These are phyloP conservation scores for Calocybe indica DNA, from an alignment of 768 basidiomycete genomes.

Conservation along the genomic window DNA sequence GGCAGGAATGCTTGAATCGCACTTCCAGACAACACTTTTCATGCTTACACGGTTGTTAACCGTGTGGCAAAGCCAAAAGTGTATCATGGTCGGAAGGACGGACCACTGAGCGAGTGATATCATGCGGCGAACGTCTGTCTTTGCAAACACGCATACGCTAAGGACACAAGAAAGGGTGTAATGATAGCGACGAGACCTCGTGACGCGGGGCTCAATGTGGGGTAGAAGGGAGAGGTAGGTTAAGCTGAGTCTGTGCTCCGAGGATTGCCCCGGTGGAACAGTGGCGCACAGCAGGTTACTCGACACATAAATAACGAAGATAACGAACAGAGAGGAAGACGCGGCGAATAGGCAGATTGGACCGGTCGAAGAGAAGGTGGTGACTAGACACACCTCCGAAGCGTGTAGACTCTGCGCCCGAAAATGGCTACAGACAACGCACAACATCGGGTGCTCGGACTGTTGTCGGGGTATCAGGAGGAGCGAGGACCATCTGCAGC, in stretches of 20 bases:
- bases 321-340: slow-evolving; percentile 3
- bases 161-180: too few relatives aligned
- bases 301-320: slow-evolving; percentile 9
- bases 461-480: slow-evolving; percentile 13
- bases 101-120: too few relatives aligned
- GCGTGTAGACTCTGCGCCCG: slow-evolving; percentile 12
- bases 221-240: slow-evolving; percentile 9
- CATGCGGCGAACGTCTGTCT: too few relatives aligned
- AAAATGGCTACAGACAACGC: slow-evolving; percentile 5
- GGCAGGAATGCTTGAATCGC: too few relatives aligned
- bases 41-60: too few relatives aligned
- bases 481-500: not conserved
- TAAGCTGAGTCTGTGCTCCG: slow-evolving; percentile 11
- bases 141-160: too few relatives aligned
- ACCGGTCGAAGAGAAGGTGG: not conserved
- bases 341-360: not conserved
- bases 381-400: not conserved
- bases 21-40: too few relatives aligned
- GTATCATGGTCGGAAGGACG: too few relatives aligned
- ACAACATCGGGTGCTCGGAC: slow-evolving; percentile 3
- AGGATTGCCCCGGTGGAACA: slow-evolving; percentile 16
- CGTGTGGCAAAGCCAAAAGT: too few relatives aligned
- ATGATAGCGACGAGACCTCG: slow-evolving; percentile 3
- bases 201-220: slow-evolving; percentile 17
- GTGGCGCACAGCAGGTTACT: slow-evolving; percentile 1